Base-by-base conservation (phyloP, 495 filamentous ascomycete genomes). In the Talaromyces trachyspermus region DNA sequence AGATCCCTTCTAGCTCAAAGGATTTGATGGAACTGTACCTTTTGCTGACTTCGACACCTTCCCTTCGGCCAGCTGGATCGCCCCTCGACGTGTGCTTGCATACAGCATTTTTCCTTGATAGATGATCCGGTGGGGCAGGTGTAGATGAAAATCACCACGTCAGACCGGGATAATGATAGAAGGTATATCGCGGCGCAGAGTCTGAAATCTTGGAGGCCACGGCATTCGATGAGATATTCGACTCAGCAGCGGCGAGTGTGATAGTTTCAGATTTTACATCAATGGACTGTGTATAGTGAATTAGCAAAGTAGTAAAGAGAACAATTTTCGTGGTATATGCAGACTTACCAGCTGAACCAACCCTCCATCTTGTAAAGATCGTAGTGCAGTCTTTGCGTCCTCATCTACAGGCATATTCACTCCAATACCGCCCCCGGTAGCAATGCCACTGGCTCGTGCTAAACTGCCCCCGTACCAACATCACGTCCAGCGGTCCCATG, bases 41-140 rank as follows among this genome's bases (percentile, higher is more conserved):
- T 89, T 72, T 91, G 95, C 39, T 77, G 41, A 90, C 70, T 47
- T 78, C 72, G 46, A 95, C 63, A 4, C 86, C 86, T 12, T 81
- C 83, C 52, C 80, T 30, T 71, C 72, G 50, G 86, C 88, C 24
- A 88, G 57, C 12, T 69, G 59, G 33, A 94, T 69, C 5, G 88
- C 86, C 27, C 77, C 78, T 24, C 77, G 76, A 58, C 88, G 86
- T 54, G 86, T 86, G 26, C 87, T 81, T 25, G 94, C 88, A 62
- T 96, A 95, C 53, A 97, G 68, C 92, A 98, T 98, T 89, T 80
- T 61, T 89, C 88, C 66, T 89, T 95, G 69, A 97, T 86, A 54
- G 85, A 86, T 0, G 81, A 79, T 3, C 67, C 78, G 2, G 76
- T 72, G 3, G 92, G 92, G 57, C 91, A 96, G 5, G 89, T 95